A percentile compares a stretch with the other conserved stretches of the same genome.
These are phyloP conservation scores for Lipomyces yamanashiensis DNA, from an alignment of 805 yeast genomes.

Conservation along the genomic window DNA sequence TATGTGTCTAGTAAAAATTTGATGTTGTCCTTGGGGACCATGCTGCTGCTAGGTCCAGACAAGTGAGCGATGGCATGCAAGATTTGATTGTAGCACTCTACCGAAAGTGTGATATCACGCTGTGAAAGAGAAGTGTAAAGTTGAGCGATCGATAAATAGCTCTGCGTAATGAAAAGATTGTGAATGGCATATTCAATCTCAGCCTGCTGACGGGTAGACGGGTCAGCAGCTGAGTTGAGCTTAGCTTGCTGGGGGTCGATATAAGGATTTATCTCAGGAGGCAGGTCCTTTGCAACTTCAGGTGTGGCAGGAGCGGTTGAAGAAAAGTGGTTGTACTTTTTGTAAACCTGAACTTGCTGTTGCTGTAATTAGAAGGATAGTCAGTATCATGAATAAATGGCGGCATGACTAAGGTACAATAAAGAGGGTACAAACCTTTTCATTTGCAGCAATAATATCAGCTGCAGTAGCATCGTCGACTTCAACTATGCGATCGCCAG, in stretches of 20 bases:
- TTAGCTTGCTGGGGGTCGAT: not conserved
- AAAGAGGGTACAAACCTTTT: slow-evolving; percentile 20
- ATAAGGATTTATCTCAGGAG: slow-evolving; percentile 7
- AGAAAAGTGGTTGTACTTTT: slow-evolving; percentile 37
- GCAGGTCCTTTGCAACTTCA: slow-evolving; percentile 5
- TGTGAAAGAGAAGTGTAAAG: not conserved
- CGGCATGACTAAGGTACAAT: slow-evolving; percentile 13
- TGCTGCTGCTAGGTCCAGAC: not conserved
- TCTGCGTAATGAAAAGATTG: not conserved
- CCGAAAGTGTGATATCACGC: not conserved
- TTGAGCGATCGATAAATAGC: not conserved
- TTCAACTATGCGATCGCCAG: slow-evolving; percentile 28
- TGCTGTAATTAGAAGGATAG: slow-evolving; percentile 7
- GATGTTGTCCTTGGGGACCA: not conserved
- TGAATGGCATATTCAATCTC: slow-evolving; percentile 2
- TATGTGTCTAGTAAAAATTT: slow-evolving; percentile 16
- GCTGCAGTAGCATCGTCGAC: slow-evolving; percentile 36
- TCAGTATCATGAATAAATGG: slow-evolving; percentile 24
- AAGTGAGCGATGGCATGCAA: not conserved
- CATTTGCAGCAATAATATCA: slow-evolving; percentile 19
- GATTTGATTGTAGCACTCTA: not conserved
- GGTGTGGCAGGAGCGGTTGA: slow-evolving; percentile 30
- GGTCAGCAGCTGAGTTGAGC: slow-evolving; percentile 33
- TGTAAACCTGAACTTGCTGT: slow-evolving; percentile 22
- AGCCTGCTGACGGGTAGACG: slow-evolving; percentile 8